phyloP scores from a whole-genome alignment of 1,284 basidiomycete genomes.

The Tylopilus sp. region DNA sequence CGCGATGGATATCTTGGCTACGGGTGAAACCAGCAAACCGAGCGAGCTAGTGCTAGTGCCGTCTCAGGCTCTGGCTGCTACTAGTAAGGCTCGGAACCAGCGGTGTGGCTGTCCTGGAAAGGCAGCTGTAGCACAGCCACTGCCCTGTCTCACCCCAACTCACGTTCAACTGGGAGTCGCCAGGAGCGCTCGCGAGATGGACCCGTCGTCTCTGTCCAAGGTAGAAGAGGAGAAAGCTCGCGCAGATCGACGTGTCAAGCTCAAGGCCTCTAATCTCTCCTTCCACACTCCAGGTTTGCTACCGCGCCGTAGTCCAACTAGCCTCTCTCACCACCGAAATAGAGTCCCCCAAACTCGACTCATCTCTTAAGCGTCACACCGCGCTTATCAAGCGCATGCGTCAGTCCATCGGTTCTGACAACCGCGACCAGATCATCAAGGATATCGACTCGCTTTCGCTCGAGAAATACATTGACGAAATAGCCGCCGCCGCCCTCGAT shows the following conservation, averaged over 20 bases:
- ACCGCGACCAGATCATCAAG: constrained; percentile 82
- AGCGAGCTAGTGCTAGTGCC: too few relatives aligned
- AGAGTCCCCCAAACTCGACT: constrained; percentile 74
- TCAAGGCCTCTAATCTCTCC: constrained; percentile 52
- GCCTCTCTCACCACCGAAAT: constrained; percentile 10
- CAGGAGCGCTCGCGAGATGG: constrained; percentile 14
- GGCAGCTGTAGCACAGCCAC: constrained; percentile 20
- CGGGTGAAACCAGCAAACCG: too few relatives aligned
- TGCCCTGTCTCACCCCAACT: constrained; percentile 6
- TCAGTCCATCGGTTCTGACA: constrained; percentile 72
- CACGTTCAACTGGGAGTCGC: neutral
- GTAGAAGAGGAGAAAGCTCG: constrained; percentile 61
- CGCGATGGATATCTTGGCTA: neutral
- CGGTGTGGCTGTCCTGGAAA: constrained; percentile 23
- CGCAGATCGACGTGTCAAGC: constrained; percentile 48
- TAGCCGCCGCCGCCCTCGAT: constrained; percentile 82
- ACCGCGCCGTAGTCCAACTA: constrained; percentile 10
- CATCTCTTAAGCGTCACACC: constrained; percentile 90
- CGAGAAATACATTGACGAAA: constrained; percentile 95
- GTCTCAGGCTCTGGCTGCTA: too few relatives aligned
- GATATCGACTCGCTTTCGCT: constrained; percentile 86
- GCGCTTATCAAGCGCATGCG: constrained; percentile 87
- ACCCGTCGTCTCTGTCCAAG: constrained; percentile 31
- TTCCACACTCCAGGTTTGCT: constrained; percentile 45
- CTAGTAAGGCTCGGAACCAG: too few relatives aligned